Conservation (phyloP, 139 green algal genomes). For the Chlamydomonas eustigma region DNA sequence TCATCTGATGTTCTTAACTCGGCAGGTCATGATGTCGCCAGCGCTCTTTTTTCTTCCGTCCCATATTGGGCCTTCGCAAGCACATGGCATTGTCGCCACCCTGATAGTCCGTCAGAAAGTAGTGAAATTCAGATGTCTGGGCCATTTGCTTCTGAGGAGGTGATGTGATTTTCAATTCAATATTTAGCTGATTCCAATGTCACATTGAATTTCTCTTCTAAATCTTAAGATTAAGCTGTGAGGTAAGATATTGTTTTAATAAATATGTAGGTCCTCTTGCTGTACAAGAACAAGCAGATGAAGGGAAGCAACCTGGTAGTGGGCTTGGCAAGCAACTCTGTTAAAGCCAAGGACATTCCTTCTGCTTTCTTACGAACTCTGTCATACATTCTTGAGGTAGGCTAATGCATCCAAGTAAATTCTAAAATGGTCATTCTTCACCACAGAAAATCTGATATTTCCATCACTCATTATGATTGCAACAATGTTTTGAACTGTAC, state of each 20-base stretch:
- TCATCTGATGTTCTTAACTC: background rate
- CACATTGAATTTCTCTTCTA: background rate
- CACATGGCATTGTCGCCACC: constrained; percentile 15
- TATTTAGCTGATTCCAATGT: background rate
- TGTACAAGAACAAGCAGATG: constrained; percentile 19
- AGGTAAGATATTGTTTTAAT: background rate
- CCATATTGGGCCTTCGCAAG: background rate
- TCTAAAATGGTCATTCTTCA: too few relatives aligned
- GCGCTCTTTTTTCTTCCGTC: constrained; percentile 3
- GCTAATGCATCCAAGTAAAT: too few relatives aligned
- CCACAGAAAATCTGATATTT: too few relatives aligned
- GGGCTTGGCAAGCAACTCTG: background rate
- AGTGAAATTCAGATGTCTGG: background rate
- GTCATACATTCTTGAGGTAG: constrained; percentile 21
- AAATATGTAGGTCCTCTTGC: constrained; percentile 7
- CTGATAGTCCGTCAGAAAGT: background rate
- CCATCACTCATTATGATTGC: too few relatives aligned
- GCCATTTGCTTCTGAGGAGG: constrained; percentile 1
- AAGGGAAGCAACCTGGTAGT: constrained; percentile 30
- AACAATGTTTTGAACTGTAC: too few relatives aligned
- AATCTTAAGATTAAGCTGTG: background rate
- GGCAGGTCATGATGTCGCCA: background rate
- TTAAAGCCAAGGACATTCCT: constrained; percentile 3
- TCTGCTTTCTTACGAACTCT: constrained; percentile 12
- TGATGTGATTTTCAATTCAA: background rate